phyloP scores from a whole-genome alignment of 1,284 basidiomycete genomes.

The Ceratobasidium sp. region DNA sequence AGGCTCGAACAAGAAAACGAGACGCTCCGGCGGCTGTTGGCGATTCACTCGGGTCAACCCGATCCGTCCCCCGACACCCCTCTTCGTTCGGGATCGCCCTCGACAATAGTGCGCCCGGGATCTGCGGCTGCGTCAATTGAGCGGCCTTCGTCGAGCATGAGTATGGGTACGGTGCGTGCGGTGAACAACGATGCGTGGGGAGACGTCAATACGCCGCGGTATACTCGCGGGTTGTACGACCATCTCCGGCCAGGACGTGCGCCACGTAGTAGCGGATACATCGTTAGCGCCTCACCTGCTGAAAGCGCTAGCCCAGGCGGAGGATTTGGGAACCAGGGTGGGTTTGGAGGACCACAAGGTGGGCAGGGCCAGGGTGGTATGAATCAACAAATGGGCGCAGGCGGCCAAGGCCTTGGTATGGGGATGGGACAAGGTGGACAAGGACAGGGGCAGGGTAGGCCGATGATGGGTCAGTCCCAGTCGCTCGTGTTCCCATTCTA shows the following conservation, averaged over 20 bases:
- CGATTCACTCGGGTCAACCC: conserved; percentile 55
- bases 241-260: conserved; percentile 25
- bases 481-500: neutral
- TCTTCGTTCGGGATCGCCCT: conserved; percentile 1
- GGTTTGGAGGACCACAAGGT: neutral
- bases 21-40: conserved; percentile 72
- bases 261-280: conserved; percentile 35
- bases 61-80: conserved; percentile 24
- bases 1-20: conserved; percentile 83
- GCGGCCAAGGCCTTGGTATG: neutral
- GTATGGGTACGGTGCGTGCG: conserved; percentile 22
- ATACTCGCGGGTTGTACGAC: conserved; percentile 33
- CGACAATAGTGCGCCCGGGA: neutral
- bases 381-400: neutral
- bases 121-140: conserved; percentile 19
- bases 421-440: conserved; percentile 24
- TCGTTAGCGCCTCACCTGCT: conserved; percentile 15
- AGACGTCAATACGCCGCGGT: conserved; percentile 28
- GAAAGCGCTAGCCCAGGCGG: neutral
- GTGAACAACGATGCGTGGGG: conserved; percentile 30
- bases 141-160: neutral
- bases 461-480: conserved; percentile 16
- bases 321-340: neutral
- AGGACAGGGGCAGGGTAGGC: conserved; percentile 28
- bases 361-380: neutral